Conservation (phyloP, 352 stramenopile genomes). For the Halophytophthora batemanensis region DNA sequence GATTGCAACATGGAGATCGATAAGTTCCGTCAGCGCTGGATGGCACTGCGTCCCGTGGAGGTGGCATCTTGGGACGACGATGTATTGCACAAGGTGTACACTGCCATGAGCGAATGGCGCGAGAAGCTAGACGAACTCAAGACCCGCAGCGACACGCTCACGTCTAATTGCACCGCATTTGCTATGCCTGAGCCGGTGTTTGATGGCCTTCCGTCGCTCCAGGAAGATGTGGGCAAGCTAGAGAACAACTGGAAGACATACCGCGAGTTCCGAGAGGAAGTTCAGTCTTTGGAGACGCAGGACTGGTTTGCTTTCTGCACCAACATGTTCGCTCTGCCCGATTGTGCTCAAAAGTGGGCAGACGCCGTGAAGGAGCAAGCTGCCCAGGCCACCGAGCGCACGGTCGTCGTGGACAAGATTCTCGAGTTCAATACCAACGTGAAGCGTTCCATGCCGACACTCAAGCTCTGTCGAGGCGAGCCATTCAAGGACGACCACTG, state of each 20-base stretch:
- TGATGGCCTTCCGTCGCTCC: conserved; percentile 69
- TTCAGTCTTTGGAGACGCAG: conserved; percentile 58
- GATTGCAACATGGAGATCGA: conserved; percentile 89
- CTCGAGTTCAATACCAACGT: conserved; percentile 77
- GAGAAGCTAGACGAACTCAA: conserved; percentile 79
- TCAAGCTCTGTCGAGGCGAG: conserved; percentile 94
- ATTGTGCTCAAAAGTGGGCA: conserved; percentile 89
- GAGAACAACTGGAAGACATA: conserved; percentile 85
- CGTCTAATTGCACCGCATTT: conserved; percentile 86
- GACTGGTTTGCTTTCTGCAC: conserved; percentile 94
- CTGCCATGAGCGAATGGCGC: conserved; percentile 81
- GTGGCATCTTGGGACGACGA: conserved; percentile 74
- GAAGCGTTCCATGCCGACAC: conserved; percentile 86
- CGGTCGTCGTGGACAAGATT: conserved; percentile 72
- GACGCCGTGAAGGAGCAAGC: conserved; percentile 77
- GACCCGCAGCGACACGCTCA: conserved; percentile 49
- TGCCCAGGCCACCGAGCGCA: conserved; percentile 41
- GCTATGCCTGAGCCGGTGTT: conserved; percentile 83
- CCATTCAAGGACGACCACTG: conserved; percentile 97
- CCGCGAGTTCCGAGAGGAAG: conserved; percentile 81
- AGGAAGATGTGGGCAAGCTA: conserved; percentile 70
- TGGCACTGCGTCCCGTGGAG: conserved; percentile 81
- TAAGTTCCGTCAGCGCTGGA: conserved; percentile 90
- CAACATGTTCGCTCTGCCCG: conserved; percentile 92
- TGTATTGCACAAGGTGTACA: conserved; percentile 76